Percentiles rank a stretch among this genome's conserved stretches.
These are phyloP conservation scores for Kondoa malvinella DNA, from an alignment of 768 basidiomycete genomes.

Conservation along the genomic window DNA sequence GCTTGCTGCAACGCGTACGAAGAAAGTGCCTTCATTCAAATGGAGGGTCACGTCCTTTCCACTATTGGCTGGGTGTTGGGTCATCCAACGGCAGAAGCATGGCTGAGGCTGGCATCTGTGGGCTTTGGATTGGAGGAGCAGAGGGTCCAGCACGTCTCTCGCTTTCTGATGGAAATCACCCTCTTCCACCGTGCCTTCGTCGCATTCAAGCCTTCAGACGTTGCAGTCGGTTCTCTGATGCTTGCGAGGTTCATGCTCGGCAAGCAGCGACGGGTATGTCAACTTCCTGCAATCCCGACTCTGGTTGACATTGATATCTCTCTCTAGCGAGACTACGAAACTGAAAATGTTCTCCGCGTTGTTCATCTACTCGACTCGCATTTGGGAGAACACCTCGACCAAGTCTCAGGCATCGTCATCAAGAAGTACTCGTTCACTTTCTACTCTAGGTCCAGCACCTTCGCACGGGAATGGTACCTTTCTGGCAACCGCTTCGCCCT, in stretches of 20 bases:
- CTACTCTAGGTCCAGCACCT: constrained; percentile 86
- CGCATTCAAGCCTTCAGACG: constrained; percentile 62
- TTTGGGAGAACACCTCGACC: constrained; percentile 68
- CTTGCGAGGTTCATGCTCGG: constrained; percentile 68
- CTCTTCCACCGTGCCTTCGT: constrained; percentile 94
- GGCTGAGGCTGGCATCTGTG: constrained; percentile 51
- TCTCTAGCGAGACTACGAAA: constrained; percentile 47
- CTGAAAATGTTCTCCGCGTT: constrained; percentile 63
- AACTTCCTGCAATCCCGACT: neutral
- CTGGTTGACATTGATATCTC: neutral
- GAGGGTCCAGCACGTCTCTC: constrained; percentile 83
- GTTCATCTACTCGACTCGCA: constrained; percentile 71
- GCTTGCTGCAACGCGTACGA: constrained; percentile 96
- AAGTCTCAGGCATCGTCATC: constrained; percentile 84
- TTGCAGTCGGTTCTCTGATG: constrained; percentile 75
- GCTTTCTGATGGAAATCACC: constrained; percentile 98
- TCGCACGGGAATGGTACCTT: constrained; percentile 85
- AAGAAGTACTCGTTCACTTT: constrained; percentile 96
- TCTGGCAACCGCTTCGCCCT: constrained; percentile 46
- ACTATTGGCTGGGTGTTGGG: constrained; percentile 95
- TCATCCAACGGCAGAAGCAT: constrained; percentile 93
- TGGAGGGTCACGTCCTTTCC: constrained; percentile 91
- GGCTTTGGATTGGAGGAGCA: constrained; percentile 57
- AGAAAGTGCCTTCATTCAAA: constrained; percentile 92
- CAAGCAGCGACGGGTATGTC: constrained; percentile 17